Evolutionary conservation across 169 alveolate genomes (phyloP), one percentile per base, ranked within the genome.

Genomic region (Cryptosporidium muris): DNA sequence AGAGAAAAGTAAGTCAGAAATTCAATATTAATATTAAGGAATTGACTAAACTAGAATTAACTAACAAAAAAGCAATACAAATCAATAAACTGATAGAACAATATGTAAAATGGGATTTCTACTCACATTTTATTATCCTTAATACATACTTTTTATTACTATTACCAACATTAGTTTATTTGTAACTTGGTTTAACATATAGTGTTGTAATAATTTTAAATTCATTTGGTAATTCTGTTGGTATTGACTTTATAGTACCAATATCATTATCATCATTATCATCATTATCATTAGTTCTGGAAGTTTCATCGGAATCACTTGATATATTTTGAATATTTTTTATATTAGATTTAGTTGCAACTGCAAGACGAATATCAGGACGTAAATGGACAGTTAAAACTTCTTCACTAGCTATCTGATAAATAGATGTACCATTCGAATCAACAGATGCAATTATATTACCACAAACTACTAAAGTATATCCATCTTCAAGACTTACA

Each of bases 281-380:
- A 42, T 5, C 38, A 34, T 42, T 38, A 9, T 54, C 74, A 5
- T 74, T 68, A 74, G 54, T 68, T 42, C 14, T 74, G 2, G 85
- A 54, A 42, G 85, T 74, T 58, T 74, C 85, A 25, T 25, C 25
- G 25, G 25, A 25, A 25, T 25, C 25, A 25, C 25, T 25, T 25
- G 25, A 25, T 25, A 25, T 25, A 25, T 25, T 25, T 25, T 25
- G 25, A 25, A 25, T 25, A 0, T 25, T 0, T 25, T 25, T 25
- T 25, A 25, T 0, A 25, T 25, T 25, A 25, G 45, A 54, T 43
- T 66, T 58, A 14, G 63, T 74, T 36, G 85, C 85, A 8, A 60
- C 74, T 2, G 85, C 85, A 43, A 74, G 43, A 74, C 85, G 85
- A 25, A 74, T 58, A 74, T 74, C 85, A 8, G 85, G 54, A 58